phyloP scores from a whole-genome alignment of 371 early-diverging fungal species.

The Circinella umbellata region DNA sequence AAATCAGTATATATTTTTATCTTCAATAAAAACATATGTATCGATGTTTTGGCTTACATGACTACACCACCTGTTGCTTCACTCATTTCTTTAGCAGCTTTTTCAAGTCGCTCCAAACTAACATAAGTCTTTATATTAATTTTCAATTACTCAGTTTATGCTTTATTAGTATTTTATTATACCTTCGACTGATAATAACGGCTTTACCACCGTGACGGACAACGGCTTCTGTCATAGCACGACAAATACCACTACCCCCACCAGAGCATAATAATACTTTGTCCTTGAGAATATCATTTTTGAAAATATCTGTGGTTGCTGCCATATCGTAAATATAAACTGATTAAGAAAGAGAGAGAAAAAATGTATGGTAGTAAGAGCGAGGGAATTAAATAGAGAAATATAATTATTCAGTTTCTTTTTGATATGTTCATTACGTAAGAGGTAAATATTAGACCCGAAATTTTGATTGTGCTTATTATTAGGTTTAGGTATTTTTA shows the following conservation, averaged over 20 bases:
- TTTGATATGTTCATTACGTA: too few relatives aligned
- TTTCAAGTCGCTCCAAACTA: slow-evolving; percentile 64
- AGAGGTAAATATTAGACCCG: too few relatives aligned
- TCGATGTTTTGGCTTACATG: slow-evolving; percentile 32
- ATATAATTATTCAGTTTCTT: too few relatives aligned
- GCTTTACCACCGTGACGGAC: slow-evolving; percentile 78
- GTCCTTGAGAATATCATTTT: slow-evolving; percentile 45
- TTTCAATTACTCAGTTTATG: neutral
- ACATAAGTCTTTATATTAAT: neutral
- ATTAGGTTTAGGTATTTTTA: too few relatives aligned
- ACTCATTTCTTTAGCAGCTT: slow-evolving; percentile 71
- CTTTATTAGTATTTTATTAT: slow-evolving; percentile 4
- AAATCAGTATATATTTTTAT: neutral
- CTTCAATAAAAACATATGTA: too few relatives aligned
- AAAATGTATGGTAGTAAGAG: too few relatives aligned
- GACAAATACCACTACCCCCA: slow-evolving; percentile 77
- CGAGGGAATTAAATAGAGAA: too few relatives aligned
- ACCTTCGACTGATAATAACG: slow-evolving; percentile 70
- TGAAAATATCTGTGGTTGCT: slow-evolving; percentile 45
- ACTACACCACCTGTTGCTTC: slow-evolving; percentile 60
- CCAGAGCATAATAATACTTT: slow-evolving; percentile 56
- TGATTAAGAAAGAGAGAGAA: too few relatives aligned
- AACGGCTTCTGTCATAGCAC: slow-evolving; percentile 81
- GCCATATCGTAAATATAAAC: slow-evolving; percentile 11
- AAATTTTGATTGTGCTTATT: too few relatives aligned